A percentile compares a stretch with the other conserved stretches of the same genome.
Evolutionary conservation across 331 rosid species (phyloP).

Genomic region (Rosa hybrid): DNA sequence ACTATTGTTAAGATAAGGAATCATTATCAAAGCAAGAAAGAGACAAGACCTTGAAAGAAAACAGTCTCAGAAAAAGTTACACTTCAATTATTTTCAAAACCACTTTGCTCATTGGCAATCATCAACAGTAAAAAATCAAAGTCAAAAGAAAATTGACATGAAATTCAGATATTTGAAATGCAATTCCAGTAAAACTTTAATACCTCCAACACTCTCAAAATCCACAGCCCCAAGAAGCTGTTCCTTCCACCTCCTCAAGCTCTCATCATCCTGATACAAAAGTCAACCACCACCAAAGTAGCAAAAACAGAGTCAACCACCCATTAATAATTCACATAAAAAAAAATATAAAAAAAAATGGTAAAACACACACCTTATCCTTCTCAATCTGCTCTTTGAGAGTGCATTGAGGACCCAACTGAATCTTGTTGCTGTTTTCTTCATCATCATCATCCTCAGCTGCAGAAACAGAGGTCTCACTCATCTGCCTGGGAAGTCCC

Average conservation of each 20-base stretch:
- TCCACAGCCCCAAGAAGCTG: conserved; percentile 56
- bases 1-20: background rate
- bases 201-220: conserved; percentile 52
- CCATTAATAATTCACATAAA: background rate
- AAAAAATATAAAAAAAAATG: background rate
- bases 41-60: conserved; percentile 1
- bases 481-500: conserved; percentile 26
- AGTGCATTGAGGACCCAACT: conserved; percentile 54
- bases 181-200: background rate
- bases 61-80: background rate
- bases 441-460: conserved; percentile 45
- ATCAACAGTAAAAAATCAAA: conserved; percentile 6
- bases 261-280: conserved; percentile 48
- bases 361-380: conserved; percentile 40
- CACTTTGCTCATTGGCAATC: conserved; percentile 11
- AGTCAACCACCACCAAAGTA: conserved; percentile 5
- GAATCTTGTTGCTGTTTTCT: conserved; percentile 36
- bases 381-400: conserved; percentile 55
- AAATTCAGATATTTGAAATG: background rate
- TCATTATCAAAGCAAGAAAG: background rate
- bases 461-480: conserved; percentile 33
- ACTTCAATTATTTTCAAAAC: conserved; percentile 6
- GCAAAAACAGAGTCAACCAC: conserved; percentile 14
- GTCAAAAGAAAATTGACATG: background rate
- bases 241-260: conserved; percentile 62